Evolutionary conservation across 2,329 filamentous ascomycete genomes (phyloP).

Genomic region (Lecanosticta acicola): DNA sequence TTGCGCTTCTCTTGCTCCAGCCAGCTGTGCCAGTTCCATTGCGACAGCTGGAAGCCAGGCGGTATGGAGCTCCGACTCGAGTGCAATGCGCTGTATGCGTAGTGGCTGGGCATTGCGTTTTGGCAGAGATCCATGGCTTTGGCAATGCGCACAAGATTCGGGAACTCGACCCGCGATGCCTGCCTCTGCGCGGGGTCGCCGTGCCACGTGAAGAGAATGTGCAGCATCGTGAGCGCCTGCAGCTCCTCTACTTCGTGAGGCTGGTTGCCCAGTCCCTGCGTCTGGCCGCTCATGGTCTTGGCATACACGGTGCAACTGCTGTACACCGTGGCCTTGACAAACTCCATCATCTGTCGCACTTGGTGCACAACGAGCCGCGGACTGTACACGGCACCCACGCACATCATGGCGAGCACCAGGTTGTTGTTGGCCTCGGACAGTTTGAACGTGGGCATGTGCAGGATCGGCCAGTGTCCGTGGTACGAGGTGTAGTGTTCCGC

Average conservation of each 20-base stretch:
- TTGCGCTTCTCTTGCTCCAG: conserved; percentile 65
- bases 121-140: conserved; percentile 54
- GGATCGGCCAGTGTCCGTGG: conserved; percentile 66
- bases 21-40: conserved; percentile 63
- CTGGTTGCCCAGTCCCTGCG: conserved; percentile 37
- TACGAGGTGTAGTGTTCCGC: conserved; percentile 67
- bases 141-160: conserved; percentile 52
- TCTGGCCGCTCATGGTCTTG: conserved; percentile 36
- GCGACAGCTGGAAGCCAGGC: conserved; percentile 44
- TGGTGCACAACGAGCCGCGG: conserved; percentile 54
- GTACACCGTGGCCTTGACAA: conserved; percentile 55
- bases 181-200: conserved; percentile 62
- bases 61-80: conserved; percentile 47
- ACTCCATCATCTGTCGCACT: conserved; percentile 63
- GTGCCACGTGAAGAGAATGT: conserved; percentile 63
- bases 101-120: conserved; percentile 45
- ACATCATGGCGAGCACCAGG: conserved; percentile 64
- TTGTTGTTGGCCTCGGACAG: conserved; percentile 61
- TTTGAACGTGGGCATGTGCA: conserved; percentile 67
- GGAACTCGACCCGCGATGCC: conserved; percentile 55
- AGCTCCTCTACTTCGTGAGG: conserved; percentile 55
- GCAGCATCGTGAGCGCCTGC: conserved; percentile 59
- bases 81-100: conserved; percentile 56
- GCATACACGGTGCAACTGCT: conserved; percentile 50
- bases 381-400: conserved; percentile 70